Base-by-base conservation (phyloP, 371 early-diverging fungal species). In the Mortierella sp. region DNA sequence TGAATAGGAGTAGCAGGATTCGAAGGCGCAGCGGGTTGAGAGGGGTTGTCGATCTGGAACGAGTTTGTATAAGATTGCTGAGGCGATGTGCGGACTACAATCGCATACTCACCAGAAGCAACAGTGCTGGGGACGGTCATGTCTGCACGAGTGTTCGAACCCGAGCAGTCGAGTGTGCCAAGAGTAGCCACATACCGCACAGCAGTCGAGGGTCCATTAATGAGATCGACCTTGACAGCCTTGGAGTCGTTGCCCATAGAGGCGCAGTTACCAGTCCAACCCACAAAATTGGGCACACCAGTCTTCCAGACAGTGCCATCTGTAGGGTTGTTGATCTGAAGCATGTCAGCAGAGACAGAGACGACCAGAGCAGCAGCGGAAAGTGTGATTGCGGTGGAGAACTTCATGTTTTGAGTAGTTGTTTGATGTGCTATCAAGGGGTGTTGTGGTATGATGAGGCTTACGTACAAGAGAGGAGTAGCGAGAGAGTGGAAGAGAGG, bases 191-290 rank as follows among this genome's bases (percentile, higher is more conserved):
- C 72, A 40, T 71, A 76, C 55, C 72, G 71, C 54, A 76, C 71
- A 23, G 77, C 68, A 31, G 42, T 64, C 19, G 77, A 58, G 28
- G 77, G 77, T 0, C 77, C 77, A 28, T 70, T 71, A 26, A 76
- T 68, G 23, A 76, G 68, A 60, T 76, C 77, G 43, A 76, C 77
- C 77, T 71, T 70, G 64, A 76, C 77, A 2, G 68, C 23, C 42
- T 64, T 70, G 64, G 77, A 58, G 32, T 67, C 68, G 22, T 58
- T 71, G 56, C 77, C 77, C 77, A 76, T 76, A 9, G 68, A 76
- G 42, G 72, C 72, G 29, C 77, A 76, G 77, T 70, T 76, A 28
- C 77, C 72, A 17, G 59, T 68, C 77, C 77, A 76, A 49, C 77
- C 77, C 12, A 76, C 71, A 64, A 76, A 76, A 45, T 71, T 67